These are phyloP conservation scores for Colletotrichum tanaceti DNA, from an alignment of 2,329 filamentous ascomycete genomes.

Conservation along the genomic window DNA sequence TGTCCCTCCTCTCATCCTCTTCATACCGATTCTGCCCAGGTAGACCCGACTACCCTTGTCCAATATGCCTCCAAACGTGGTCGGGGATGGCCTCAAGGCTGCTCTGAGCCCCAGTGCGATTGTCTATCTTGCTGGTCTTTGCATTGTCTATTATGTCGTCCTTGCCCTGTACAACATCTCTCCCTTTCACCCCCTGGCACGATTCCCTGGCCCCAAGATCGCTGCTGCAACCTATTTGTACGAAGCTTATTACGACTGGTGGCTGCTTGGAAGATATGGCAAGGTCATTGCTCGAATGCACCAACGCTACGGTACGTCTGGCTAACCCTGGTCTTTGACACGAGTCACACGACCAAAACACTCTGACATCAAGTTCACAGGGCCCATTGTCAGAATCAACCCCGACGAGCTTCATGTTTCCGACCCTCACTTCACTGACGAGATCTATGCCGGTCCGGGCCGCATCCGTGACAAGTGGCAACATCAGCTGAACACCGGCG, in stretches of 20 bases:
- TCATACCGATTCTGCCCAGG: constrained; percentile 7
- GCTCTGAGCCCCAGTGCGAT: constrained; percentile 18
- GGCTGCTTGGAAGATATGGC: constrained; percentile 31
- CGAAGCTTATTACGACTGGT: constrained; percentile 37
- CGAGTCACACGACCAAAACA: no score
- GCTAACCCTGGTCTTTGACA: neutral
- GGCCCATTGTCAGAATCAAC: constrained; percentile 54
- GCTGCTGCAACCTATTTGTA: constrained; percentile 34
- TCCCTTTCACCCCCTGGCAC: constrained; percentile 33
- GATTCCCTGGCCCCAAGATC: constrained; percentile 34
- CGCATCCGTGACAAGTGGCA: constrained; percentile 42
- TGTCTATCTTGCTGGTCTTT: constrained; percentile 29
- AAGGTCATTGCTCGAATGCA: constrained; percentile 37
- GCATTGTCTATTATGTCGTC: constrained; percentile 17
- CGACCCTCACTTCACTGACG: constrained; percentile 51
- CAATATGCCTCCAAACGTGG: constrained; percentile 25
- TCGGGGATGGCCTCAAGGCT: constrained; percentile 23
- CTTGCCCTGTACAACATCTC: constrained; percentile 35
- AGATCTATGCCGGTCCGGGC: constrained; percentile 49
- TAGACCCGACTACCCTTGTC: neutral
- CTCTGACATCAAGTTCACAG: constrained; percentile 39
- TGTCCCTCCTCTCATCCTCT: neutral
- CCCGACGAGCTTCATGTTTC: constrained; percentile 54
- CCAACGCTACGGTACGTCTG: constrained; percentile 30
- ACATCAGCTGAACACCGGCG: constrained; percentile 44